phyloP scores from a whole-genome alignment of 495 filamentous ascomycete species.

The Lasiosphaeria hispida region DNA sequence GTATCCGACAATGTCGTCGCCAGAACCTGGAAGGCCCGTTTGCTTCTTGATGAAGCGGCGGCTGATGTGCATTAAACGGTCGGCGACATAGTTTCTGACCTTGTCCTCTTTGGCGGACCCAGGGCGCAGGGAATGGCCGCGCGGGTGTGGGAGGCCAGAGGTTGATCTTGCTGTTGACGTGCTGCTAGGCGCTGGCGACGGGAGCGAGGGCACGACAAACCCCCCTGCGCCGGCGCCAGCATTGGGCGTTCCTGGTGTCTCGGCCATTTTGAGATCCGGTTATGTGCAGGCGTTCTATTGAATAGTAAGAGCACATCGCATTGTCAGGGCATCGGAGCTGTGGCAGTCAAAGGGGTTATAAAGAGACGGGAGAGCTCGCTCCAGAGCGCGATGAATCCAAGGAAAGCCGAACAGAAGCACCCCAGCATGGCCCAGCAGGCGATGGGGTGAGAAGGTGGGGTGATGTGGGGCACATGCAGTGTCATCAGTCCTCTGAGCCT shows the following conservation, averaged over 20 bases:
- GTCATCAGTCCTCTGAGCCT: not conserved
- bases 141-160: conserved; percentile 59
- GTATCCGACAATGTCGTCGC: conserved; percentile 61
- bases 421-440: not conserved
- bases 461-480: not conserved
- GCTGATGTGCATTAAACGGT: conserved; percentile 59
- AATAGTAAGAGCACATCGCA: conserved; percentile 25
- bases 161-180: conserved; percentile 39
- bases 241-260: conserved; percentile 14
- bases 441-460: not conserved
- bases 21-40: conserved; percentile 53
- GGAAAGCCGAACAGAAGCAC: not conserved
- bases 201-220: conserved; percentile 49
- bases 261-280: conserved; percentile 35
- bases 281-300: not conserved
- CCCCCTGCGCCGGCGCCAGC: conserved; percentile 36
- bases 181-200: conserved; percentile 55
- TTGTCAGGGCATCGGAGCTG: conserved; percentile 3
- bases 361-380: not conserved
- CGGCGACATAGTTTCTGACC: conserved; percentile 68
- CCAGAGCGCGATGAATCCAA: not conserved
- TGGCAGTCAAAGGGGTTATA: not conserved
- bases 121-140: conserved; percentile 60
- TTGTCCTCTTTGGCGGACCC: conserved; percentile 75
- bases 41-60: conserved; percentile 70